A percentile compares a stretch with the other conserved stretches of the same genome.
Conservation (phyloP, 495 filamentous ascomycete genomes). For the Echria macrotheca region DNA sequence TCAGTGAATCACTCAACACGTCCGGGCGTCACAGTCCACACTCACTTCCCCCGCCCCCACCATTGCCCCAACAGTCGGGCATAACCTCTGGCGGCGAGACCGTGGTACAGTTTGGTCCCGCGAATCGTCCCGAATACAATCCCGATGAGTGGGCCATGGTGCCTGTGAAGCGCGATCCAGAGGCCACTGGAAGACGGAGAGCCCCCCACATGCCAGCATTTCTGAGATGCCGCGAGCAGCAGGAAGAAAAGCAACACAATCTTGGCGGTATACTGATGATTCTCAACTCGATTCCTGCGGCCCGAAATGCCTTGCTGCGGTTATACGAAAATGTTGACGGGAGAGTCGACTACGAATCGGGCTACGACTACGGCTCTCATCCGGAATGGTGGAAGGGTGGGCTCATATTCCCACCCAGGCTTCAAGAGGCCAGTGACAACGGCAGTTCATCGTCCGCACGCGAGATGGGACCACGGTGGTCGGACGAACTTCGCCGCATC, state of each 20-base stretch:
- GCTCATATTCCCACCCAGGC: conserved; percentile 46
- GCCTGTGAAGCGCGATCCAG: conserved; percentile 21
- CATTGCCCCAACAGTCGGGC: conserved; percentile 42
- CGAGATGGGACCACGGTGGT: conserved; percentile 30
- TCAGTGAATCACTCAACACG: background rate
- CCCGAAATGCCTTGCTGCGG: conserved; percentile 66
- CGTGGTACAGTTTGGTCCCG: conserved; percentile 58
- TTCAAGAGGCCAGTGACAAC: conserved; percentile 38
- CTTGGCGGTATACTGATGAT: conserved; percentile 71
- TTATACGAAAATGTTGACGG: no score
- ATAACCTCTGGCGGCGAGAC: conserved; percentile 29
- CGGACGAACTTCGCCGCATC: conserved; percentile 65
- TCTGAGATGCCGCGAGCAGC: conserved; percentile 51
- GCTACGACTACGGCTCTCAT: conserved; percentile 59
- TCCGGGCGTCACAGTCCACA: conserved; percentile 13
- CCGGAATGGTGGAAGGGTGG: conserved; percentile 84
- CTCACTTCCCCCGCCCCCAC: conserved; percentile 33
- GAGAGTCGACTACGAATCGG: conserved; percentile 39
- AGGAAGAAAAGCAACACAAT: conserved; percentile 37
- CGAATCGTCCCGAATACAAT: conserved; percentile 68
- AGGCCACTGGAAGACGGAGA: conserved; percentile 52
- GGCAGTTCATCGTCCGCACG: conserved; percentile 37
- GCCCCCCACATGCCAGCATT: conserved; percentile 59
- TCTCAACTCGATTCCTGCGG: conserved; percentile 76
- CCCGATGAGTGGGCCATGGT: conserved; percentile 74